Evolutionary conservation across 2,329 filamentous ascomycete genomes (phyloP).

Genomic region (Colletotrichum sp.): DNA sequence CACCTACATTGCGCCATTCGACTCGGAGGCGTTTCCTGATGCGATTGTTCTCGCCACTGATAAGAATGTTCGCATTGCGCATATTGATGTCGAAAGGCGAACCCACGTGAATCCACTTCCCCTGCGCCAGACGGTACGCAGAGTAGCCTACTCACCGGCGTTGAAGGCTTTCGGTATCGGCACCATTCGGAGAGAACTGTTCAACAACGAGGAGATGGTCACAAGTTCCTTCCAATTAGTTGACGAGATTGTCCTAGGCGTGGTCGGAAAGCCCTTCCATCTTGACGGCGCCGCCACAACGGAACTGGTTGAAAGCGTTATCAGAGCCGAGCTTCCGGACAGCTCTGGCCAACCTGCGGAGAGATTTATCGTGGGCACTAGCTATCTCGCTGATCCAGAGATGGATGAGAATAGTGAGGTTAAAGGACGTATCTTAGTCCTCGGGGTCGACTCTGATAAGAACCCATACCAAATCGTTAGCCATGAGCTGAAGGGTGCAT

Average conservation of each 20-base stretch:
- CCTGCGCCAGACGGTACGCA: conserved; percentile 81
- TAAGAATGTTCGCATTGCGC: conserved; percentile 76
- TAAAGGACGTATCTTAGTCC: conserved; percentile 81
- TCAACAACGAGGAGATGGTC: conserved; percentile 74
- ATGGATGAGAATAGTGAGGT: conserved; percentile 49
- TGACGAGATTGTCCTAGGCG: conserved; percentile 86
- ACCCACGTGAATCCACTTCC: conserved; percentile 86
- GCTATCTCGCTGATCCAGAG: conserved; percentile 70
- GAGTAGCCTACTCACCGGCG: conserved; percentile 82
- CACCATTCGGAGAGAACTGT: conserved; percentile 77
- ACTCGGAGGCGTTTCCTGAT: conserved; percentile 79
- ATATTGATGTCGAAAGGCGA: conserved; percentile 82
- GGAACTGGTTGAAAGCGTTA: conserved; percentile 86
- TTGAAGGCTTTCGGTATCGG: conserved; percentile 87
- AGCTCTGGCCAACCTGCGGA: conserved; percentile 65
- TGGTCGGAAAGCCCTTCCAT: conserved; percentile 71
- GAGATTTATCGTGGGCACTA: conserved; percentile 90
- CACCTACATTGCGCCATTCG: conserved; percentile 80
- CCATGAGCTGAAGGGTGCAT: conserved; percentile 76
- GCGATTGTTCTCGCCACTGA: conserved; percentile 83
- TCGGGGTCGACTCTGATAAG: conserved; percentile 80
- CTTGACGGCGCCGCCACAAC: conserved; percentile 52
- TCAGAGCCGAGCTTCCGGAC: conserved; percentile 74
- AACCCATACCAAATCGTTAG: conserved; percentile 75
- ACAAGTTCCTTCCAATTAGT: conserved; percentile 85